A percentile compares a stretch with the other conserved stretches of the same genome.
These are phyloP conservation scores for Skeletonema marinoi DNA, from an alignment of 108 stramenopile species.

Conservation along the genomic window DNA sequence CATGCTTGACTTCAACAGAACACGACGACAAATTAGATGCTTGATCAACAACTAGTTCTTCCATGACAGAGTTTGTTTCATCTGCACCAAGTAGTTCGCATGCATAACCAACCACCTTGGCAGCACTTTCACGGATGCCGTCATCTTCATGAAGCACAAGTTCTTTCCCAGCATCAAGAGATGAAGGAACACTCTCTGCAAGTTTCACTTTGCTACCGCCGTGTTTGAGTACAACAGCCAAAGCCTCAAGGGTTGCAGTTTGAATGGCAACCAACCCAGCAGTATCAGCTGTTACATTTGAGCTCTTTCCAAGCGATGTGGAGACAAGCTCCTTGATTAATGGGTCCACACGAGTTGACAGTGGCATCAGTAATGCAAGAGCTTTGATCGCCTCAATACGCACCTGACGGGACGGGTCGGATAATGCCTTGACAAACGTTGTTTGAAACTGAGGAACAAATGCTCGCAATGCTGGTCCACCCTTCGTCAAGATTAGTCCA, in stretches of 20 bases:
- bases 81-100: slow-evolving; percentile 70
- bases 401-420: slow-evolving; percentile 91
- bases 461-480: slow-evolving; percentile 91
- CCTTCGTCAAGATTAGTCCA: slow-evolving; percentile 90
- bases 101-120: slow-evolving; percentile 80
- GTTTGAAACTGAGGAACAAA: slow-evolving; percentile 99
- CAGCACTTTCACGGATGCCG: slow-evolving; percentile 80
- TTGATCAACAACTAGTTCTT: slow-evolving; percentile 52
- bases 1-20: slow-evolving; percentile 64
- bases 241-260: slow-evolving; percentile 82
- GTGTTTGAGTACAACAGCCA: slow-evolving; percentile 63
- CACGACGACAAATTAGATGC: slow-evolving; percentile 30
- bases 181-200: slow-evolving; percentile 82
- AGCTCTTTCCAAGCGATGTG: slow-evolving; percentile 67
- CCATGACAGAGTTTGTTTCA: slow-evolving; percentile 44
- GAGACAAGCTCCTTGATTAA: slow-evolving; percentile 90
- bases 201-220: slow-evolving; percentile 86
- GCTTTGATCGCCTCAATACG: slow-evolving; percentile 83
- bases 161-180: slow-evolving; percentile 76
- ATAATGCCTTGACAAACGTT: slow-evolving; percentile 98
- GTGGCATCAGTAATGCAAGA: slow-evolving; percentile 86
- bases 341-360: slow-evolving; percentile 91
- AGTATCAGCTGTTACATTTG: slow-evolving; percentile 40
- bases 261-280: slow-evolving; percentile 83
- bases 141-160: slow-evolving; percentile 75